Evolutionary conservation across 2,329 filamentous ascomycete species (phyloP).

Genomic region (Nemania diffusa): DNA sequence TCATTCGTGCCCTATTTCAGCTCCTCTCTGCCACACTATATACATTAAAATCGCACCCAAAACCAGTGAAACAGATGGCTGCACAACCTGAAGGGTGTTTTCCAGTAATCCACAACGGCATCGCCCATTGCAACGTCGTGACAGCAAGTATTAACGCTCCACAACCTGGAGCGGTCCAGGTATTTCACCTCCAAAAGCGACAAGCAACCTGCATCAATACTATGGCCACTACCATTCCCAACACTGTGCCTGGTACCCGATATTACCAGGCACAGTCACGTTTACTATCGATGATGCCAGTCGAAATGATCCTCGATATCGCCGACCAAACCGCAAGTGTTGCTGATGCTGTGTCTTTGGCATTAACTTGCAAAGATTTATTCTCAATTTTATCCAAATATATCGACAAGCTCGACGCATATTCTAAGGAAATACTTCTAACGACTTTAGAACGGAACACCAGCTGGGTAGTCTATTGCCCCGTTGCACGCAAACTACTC

Average conservation of each 20-base stretch:
- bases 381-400: slow-evolving; percentile 24
- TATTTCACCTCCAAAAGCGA: slow-evolving; percentile 9
- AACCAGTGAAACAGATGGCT: no score
- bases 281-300: slow-evolving; percentile 28
- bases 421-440: slow-evolving; percentile 20
- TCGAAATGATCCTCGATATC: slow-evolving; percentile 29
- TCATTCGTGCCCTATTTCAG: no score
- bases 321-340: slow-evolving; percentile 22
- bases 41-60: no score
- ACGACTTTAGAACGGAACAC: slow-evolving; percentile 17
- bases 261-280: slow-evolving; percentile 20
- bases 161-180: background rate
- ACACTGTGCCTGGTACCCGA: slow-evolving; percentile 16
- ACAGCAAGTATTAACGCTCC: background rate
- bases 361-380: slow-evolving; percentile 22
- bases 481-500: slow-evolving; percentile 21
- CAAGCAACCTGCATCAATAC: slow-evolving; percentile 18
- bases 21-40: no score
- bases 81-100: background rate
- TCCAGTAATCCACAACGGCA: background rate
- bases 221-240: slow-evolving; percentile 26
- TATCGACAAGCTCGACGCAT: slow-evolving; percentile 23
- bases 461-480: slow-evolving; percentile 28
- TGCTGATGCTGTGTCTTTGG: slow-evolving; percentile 26
- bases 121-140: background rate